A percentile compares a stretch with the other conserved stretches of the same genome.
Conservation (phyloP, 2,329 filamentous ascomycete genomes). For the Monosporascus sp. region DNA sequence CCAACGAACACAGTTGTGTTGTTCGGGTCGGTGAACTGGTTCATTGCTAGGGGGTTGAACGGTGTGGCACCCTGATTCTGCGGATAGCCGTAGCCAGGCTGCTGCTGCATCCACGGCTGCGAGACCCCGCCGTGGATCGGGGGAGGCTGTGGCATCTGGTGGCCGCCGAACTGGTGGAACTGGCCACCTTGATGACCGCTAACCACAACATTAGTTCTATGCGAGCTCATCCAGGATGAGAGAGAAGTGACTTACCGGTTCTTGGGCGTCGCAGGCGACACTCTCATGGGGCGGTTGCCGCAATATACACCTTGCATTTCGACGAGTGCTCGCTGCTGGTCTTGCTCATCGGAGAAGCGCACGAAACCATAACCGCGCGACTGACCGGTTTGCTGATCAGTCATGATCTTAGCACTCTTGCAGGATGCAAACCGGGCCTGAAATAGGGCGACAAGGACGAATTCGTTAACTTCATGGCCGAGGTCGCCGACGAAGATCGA, state of each 20-base stretch:
- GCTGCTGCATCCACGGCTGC: conserved; percentile 36
- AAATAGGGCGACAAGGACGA: conserved; percentile 94
- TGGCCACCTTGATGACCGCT: conserved; percentile 37
- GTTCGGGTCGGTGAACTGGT: conserved; percentile 99
- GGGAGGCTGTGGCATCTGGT: conserved; percentile 33
- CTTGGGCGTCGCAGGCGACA: conserved; percentile 96
- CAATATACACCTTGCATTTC: conserved; percentile 99
- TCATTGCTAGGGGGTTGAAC: conserved; percentile 65
- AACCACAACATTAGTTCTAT: conserved; percentile 4
- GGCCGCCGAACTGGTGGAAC: conserved; percentile 29
- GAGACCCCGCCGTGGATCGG: conserved; percentile 37
- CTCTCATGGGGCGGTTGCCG: conserved; percentile 96
- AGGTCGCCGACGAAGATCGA: conserved; percentile 98
- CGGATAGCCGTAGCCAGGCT: conserved; percentile 26
- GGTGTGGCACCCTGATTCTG: conserved; percentile 25
- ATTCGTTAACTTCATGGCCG: conserved; percentile 97
- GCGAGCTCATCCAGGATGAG: background rate
- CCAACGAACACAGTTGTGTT: conserved; percentile 99
- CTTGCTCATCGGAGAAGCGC: conserved; percentile 89
- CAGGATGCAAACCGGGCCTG: conserved; percentile 93
- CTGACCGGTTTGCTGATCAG: conserved; percentile 94
- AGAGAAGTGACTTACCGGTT: conserved; percentile 53
- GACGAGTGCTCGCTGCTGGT: conserved; percentile 90
- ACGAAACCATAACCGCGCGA: conserved; percentile 98
- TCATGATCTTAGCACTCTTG: conserved; percentile 99